Evolutionary conservation across 2,329 filamentous ascomycete species (phyloP).

Genomic region (Fusarium continuum): DNA sequence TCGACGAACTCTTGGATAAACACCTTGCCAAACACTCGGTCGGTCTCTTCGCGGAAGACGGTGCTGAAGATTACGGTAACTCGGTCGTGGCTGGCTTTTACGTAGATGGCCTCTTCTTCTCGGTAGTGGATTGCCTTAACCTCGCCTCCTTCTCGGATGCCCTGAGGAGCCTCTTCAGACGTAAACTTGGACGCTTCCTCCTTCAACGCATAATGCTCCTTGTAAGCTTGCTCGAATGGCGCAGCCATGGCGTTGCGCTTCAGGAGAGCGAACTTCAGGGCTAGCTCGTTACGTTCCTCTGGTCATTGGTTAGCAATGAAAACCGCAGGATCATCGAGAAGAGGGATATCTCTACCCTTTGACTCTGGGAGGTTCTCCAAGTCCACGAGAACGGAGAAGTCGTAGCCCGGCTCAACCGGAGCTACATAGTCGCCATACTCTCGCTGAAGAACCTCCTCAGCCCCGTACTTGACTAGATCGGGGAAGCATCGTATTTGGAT

Average conservation of each 20-base stretch:
- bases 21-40: constrained; percentile 96
- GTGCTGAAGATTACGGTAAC: constrained; percentile 99
- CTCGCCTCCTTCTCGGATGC: constrained; percentile 86
- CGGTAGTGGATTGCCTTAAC: constrained; percentile 98
- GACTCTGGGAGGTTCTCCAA: constrained; percentile 85
- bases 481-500: constrained; percentile 94
- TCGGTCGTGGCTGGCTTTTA: constrained; percentile 96
- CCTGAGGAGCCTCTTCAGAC: constrained; percentile 91
- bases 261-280: constrained; percentile 86
- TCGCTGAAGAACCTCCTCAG: constrained; percentile 87
- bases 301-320: constrained; percentile 27
- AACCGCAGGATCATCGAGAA: background rate
- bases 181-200: constrained; percentile 93
- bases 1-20: constrained; percentile 99
- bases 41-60: constrained; percentile 96
- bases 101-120: constrained; percentile 98
- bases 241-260: constrained; percentile 99
- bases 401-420: constrained; percentile 86
- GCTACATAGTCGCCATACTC: constrained; percentile 96
- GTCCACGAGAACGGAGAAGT: constrained; percentile 94
- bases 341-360: constrained; percentile 63
- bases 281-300: constrained; percentile 87
- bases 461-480: constrained; percentile 92
- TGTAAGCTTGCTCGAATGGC: constrained; percentile 95
- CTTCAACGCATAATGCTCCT: constrained; percentile 86